Percentiles rank a stretch among this genome's conserved stretches.
These are phyloP conservation scores for Hymenoscyphus fructigenus DNA, from an alignment of 2,329 filamentous ascomycete genomes.

Conservation along the genomic window DNA sequence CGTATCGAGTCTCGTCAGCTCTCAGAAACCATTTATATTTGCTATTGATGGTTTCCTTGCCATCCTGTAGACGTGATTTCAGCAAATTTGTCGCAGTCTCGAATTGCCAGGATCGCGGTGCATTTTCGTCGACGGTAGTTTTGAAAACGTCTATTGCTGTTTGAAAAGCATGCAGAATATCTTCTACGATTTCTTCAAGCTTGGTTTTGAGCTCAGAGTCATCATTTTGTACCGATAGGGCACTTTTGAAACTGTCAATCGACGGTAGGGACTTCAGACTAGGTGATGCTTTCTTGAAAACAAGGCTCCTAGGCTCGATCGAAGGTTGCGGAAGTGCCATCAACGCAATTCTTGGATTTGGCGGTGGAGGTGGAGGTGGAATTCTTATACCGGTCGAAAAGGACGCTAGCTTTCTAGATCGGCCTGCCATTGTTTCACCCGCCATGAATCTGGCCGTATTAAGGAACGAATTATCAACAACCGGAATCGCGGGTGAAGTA, in stretches of 20 bases:
- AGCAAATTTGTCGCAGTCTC: neutral
- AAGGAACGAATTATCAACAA: neutral
- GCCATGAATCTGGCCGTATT: neutral
- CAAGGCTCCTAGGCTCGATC: neutral
- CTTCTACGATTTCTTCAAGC: constrained; percentile 17
- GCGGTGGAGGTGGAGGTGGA: neutral
- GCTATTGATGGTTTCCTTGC: neutral
- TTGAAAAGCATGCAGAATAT: constrained; percentile 19
- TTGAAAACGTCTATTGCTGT: constrained; percentile 19
- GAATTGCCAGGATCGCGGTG: neutral
- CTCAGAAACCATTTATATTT: neutral
- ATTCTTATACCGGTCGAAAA: neutral
- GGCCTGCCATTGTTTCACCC: neutral
- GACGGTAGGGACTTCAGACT: constrained; percentile 17
- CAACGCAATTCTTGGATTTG: neutral
- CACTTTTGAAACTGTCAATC: constrained; percentile 22
- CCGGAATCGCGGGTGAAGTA: neutral
- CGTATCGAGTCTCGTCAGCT: neutral
- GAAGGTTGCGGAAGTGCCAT: neutral
- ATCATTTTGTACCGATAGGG: constrained; percentile 14
- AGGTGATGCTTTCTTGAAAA: neutral
- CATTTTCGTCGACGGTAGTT: constrained; percentile 5
- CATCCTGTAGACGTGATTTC: neutral
- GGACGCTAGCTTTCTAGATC: neutral
- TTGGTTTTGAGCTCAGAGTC: constrained; percentile 8